Conservation (phyloP, 2,329 filamentous ascomycete species). For the Colletotrichum sublineola region DNA sequence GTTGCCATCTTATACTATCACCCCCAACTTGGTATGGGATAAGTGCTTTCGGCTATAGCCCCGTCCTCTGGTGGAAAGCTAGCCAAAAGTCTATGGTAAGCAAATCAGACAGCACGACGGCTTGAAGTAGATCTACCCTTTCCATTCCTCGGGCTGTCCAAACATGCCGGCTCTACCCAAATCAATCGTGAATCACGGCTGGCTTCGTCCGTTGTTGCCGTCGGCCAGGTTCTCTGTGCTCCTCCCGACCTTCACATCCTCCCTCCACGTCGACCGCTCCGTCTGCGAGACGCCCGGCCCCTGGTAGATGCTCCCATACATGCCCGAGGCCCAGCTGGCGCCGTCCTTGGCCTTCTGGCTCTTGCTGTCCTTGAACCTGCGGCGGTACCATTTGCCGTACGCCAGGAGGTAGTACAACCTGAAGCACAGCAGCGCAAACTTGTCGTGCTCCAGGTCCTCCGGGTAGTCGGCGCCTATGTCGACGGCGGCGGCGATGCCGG, state of each 20-base stretch:
- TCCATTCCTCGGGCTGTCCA: neutral
- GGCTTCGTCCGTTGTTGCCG: slow-evolving; percentile 51
- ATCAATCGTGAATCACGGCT: slow-evolving; percentile 43
- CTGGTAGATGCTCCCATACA: slow-evolving; percentile 71
- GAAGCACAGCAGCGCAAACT: slow-evolving; percentile 72
- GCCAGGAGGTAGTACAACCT: slow-evolving; percentile 71
- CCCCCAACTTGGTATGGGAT: neutral
- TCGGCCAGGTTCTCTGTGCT: slow-evolving; percentile 54
- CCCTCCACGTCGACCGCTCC: slow-evolving; percentile 66
- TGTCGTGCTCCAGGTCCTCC: slow-evolving; percentile 72
- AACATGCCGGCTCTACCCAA: rapidly evolving
- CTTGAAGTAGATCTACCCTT: neutral
- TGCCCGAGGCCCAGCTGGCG: slow-evolving; percentile 67
- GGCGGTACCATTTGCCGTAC: slow-evolving; percentile 72
- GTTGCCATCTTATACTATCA: too few relatives aligned
- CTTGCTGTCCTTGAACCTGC: slow-evolving; percentile 48
- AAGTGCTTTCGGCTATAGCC: neutral
- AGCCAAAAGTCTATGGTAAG: too few relatives aligned
- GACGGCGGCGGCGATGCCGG: slow-evolving; percentile 76
- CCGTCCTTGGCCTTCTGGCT: slow-evolving; percentile 61
- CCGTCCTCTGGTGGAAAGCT: neutral
- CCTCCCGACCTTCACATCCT: slow-evolving; percentile 53
- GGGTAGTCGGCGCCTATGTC: slow-evolving; percentile 76
- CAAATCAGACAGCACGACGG: neutral
- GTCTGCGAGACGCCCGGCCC: slow-evolving; percentile 67